These are phyloP conservation scores for Irpex sp. DNA, from an alignment of 1,284 basidiomycete genomes.

Conservation along the genomic window DNA sequence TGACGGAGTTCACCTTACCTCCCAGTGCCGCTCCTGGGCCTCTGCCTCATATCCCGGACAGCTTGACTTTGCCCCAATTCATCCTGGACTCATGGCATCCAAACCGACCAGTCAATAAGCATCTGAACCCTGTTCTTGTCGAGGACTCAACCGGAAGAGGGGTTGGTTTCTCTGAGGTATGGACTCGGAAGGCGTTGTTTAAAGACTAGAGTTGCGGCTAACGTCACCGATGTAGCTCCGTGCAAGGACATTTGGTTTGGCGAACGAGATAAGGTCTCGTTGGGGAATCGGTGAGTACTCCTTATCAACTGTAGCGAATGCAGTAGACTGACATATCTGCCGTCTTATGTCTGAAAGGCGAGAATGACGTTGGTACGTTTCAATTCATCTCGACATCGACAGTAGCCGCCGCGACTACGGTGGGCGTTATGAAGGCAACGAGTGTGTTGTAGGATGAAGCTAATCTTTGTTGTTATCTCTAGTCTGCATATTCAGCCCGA, in stretches of 20 bases:
- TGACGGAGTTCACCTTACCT: constrained; percentile 40
- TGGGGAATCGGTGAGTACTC: constrained; percentile 35
- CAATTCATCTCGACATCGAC: background rate
- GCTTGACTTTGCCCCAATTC: constrained; percentile 71
- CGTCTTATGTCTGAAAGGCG: constrained; percentile 2
- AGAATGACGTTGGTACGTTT: constrained; percentile 42
- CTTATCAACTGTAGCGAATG: background rate
- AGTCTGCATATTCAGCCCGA: constrained; percentile 67
- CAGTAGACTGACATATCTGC: background rate
- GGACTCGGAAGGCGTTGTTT: background rate
- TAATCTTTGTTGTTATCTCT: background rate
- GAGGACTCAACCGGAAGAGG: constrained; percentile 54
- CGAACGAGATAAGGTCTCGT: constrained; percentile 51
- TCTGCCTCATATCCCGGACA: constrained; percentile 55
- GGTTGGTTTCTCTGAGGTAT: constrained; percentile 50
- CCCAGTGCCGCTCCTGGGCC: constrained; percentile 20
- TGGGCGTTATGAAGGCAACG: background rate
- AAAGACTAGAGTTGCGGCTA: background rate
- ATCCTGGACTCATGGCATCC: constrained; percentile 54
- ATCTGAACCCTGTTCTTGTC: constrained; percentile 47
- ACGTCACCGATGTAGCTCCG: constrained; percentile 29
- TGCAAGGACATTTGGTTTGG: constrained; percentile 51
- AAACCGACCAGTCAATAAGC: constrained; percentile 36
- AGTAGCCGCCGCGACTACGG: no score
- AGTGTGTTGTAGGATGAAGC: background rate